Conservation (phyloP, 2,329 filamentous ascomycete genomes). For the Ophiostoma triangulosporum region DNA sequence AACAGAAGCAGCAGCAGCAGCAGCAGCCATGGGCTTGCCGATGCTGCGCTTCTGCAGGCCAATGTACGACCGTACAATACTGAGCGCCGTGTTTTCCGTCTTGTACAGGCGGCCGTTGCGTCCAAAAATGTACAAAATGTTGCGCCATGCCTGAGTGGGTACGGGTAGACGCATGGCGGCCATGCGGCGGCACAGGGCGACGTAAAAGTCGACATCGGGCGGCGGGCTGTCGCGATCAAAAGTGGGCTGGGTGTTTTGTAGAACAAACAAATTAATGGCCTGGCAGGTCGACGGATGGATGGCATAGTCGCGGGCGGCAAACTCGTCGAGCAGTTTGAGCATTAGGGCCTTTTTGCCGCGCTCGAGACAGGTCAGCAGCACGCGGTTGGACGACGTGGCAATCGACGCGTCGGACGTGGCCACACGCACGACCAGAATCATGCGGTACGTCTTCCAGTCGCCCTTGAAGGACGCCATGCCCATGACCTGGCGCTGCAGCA, state of each 20-base stretch:
- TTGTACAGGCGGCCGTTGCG: constrained; percentile 30
- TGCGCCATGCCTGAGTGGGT: constrained; percentile 28
- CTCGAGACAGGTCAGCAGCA: constrained; percentile 21
- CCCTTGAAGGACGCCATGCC: constrained; percentile 21
- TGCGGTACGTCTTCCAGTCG: constrained; percentile 28
- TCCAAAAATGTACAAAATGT: constrained; percentile 30
- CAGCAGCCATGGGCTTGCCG: not conserved
- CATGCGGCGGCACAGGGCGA: constrained; percentile 24
- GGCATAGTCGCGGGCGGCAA: constrained; percentile 22
- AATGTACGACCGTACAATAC: constrained; percentile 28
- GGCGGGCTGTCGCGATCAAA: constrained; percentile 11
- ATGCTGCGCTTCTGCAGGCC: not conserved
- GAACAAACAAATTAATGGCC: constrained; percentile 19
- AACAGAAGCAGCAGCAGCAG: not conserved
- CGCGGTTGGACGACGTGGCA: constrained; percentile 20
- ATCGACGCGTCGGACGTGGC: constrained; percentile 20
- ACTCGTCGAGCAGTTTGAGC: constrained; percentile 25
- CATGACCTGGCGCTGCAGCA: constrained; percentile 27
- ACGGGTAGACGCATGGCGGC: constrained; percentile 27
- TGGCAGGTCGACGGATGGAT: constrained; percentile 17
- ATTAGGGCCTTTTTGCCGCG: constrained; percentile 16
- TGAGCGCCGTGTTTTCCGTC: constrained; percentile 30
- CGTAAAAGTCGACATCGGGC: constrained; percentile 20
- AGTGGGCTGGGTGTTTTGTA: constrained; percentile 16
- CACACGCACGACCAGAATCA: constrained; percentile 32